Base-by-base conservation (phyloP, 2,329 filamentous ascomycete species). In the Bipolaris gigantea region DNA sequence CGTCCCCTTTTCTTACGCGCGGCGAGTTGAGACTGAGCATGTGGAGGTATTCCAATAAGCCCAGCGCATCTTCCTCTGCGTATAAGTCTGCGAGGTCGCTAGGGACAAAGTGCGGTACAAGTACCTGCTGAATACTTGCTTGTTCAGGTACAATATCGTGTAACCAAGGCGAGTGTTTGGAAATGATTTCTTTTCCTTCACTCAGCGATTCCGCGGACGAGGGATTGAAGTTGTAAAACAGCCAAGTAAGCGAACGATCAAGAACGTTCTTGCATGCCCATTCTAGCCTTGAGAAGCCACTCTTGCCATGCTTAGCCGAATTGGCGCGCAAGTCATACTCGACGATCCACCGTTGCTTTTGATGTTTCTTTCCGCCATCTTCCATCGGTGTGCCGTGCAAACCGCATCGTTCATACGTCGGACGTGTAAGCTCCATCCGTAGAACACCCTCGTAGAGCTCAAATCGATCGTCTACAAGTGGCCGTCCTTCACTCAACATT, bases 221-320 rank as follows among this genome's bases (percentile, higher is more conserved):
- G 5, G 62, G 59, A 52, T 63, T 64, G 46, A 86, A 71, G 64
- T 92, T 88, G 66, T 82, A 87, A 64, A 94, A 92, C 0, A 97
- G 76, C 92, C 93, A 97, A 1, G 84, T 84, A 19, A 87, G 66
- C 1, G 87, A 84, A 40, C 80, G 75, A 44, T 82, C 84, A 19
- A 97, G 79, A 19, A 90, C 90, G 59, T 91, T 90, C 64, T 88
- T 87, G 72, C 87, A 91, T 13, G 91, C 90, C 80, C 89, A 89
- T 6, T 87, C 72, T 13, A 96, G 77, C 41, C 90, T 81, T 58
- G 92, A 87, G 66, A 95, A 96, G 0, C 86, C 88, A 60, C 89
- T 92, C 72, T 91, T 94, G 3, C 92, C 92, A 49, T 86, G 87
- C 7, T 90, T 73, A 90, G 96, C 96, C 0, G 86, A 86, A 0